phyloP scores from a whole-genome alignment of 2,329 filamentous ascomycete genomes.

The Fusarium pseudoanthophilum region DNA sequence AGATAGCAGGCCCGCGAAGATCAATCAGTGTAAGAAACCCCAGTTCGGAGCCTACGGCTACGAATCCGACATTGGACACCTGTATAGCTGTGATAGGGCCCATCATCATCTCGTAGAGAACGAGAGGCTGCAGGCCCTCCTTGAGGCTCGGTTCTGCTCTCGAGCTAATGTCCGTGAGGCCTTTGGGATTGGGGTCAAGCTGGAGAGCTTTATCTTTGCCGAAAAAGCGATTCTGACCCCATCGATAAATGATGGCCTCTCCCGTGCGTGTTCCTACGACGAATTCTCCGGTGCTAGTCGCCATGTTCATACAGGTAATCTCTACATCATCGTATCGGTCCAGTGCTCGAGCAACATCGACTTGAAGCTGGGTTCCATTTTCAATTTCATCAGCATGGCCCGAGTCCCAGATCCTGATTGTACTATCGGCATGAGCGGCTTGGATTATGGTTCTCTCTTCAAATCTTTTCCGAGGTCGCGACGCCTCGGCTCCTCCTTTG shows the following conservation, averaged over 20 bases:
- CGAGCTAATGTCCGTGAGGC: conserved; percentile 77
- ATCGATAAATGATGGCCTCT: conserved; percentile 88
- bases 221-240: conserved; percentile 81
- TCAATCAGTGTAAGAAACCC: conserved; percentile 87
- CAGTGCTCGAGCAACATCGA: conserved; percentile 85
- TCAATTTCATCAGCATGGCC: conserved; percentile 95
- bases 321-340: conserved; percentile 81
- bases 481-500: conserved; percentile 79
- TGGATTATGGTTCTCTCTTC: conserved; percentile 87
- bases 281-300: conserved; percentile 83
- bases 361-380: conserved; percentile 82
- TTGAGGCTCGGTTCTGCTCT: conserved; percentile 78
- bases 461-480: conserved; percentile 77
- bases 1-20: conserved; percentile 85
- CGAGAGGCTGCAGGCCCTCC: conserved; percentile 82
- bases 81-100: conserved; percentile 83
- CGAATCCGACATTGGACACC: conserved; percentile 92
- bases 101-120: conserved; percentile 84
- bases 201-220: conserved; percentile 68
- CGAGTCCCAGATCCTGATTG: conserved; percentile 90
- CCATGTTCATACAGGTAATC: conserved; percentile 82
- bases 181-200: conserved; percentile 71
- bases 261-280: conserved; percentile 83
- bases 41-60: conserved; percentile 85
- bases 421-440: conserved; percentile 90